phyloP scores from a whole-genome alignment of 768 basidiomycete species.

The Saitozyma sp. region DNA sequence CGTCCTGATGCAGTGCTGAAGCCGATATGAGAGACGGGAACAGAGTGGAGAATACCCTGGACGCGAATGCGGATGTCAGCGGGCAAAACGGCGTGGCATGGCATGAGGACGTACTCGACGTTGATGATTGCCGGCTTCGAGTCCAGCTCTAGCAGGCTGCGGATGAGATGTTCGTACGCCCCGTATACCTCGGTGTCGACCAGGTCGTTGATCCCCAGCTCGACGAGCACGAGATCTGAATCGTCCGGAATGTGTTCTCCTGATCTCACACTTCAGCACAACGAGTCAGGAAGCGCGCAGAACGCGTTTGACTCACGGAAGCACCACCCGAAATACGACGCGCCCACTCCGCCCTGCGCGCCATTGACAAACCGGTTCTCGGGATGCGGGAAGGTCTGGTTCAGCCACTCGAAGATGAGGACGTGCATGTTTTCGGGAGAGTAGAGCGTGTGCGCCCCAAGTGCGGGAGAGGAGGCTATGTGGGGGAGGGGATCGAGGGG shows the following conservation, averaged over 20 bases:
- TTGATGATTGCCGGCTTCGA: conserved; percentile 43
- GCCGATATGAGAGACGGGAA: conserved; percentile 40
- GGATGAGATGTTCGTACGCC: conserved; percentile 34
- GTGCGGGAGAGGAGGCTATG: too few relatives aligned
- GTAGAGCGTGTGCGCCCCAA: conserved; percentile 32
- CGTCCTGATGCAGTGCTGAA: conserved; percentile 42
- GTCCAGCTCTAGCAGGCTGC: conserved; percentile 30
- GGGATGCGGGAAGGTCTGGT: conserved; percentile 35
- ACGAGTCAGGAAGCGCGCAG: too few relatives aligned
- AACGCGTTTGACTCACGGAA: conserved; percentile 43
- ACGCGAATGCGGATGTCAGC: background rate
- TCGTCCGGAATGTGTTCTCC: conserved; percentile 45
- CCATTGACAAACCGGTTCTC: conserved; percentile 40
- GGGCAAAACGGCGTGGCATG: background rate
- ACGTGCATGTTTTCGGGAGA: conserved; percentile 46
- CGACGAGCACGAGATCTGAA: conserved; percentile 38
- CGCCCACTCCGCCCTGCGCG: conserved; percentile 42
- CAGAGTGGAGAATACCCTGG: conserved; percentile 45
- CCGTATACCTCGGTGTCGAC: conserved; percentile 24
- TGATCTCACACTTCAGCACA: conserved; percentile 1
- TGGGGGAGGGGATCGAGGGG: conserved; percentile 1
- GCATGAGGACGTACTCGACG: conserved; percentile 35
- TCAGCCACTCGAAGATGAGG: conserved; percentile 46
- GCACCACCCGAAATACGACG: conserved; percentile 42
- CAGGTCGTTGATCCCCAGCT: conserved; percentile 45